A percentile compares a stretch with the other conserved stretches of the same genome.
Conservation (phyloP, 2,329 filamentous ascomycete species). For the Arthrobotrys sinensis region DNA sequence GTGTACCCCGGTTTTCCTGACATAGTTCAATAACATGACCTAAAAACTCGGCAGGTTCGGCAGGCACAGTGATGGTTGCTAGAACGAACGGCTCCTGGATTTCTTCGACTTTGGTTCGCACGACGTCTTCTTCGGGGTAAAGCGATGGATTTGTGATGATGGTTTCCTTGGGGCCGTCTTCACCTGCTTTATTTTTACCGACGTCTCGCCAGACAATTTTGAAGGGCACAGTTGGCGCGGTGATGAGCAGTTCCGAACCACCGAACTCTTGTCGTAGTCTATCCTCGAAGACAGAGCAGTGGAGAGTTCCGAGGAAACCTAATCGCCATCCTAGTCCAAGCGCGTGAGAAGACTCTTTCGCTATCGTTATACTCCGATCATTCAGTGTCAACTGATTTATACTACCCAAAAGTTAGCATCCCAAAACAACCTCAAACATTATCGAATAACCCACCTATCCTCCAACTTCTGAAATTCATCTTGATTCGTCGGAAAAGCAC, state of each 20-base stretch:
- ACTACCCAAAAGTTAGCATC: slow-evolving; percentile 72
- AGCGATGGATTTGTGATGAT: slow-evolving; percentile 88
- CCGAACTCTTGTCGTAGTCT: slow-evolving; percentile 94
- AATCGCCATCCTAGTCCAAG: slow-evolving; percentile 93
- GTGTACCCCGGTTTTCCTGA: slow-evolving; percentile 82
- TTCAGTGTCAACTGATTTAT: slow-evolving; percentile 95
- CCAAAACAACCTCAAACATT: neutral
- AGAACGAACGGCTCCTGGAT: slow-evolving; percentile 82
- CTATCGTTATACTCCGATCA: slow-evolving; percentile 91
- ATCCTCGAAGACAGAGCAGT: slow-evolving; percentile 99
- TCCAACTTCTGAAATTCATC: slow-evolving; percentile 87
- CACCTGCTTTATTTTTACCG: slow-evolving; percentile 78
- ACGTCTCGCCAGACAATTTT: slow-evolving; percentile 74
- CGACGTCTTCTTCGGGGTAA: slow-evolving; percentile 82
- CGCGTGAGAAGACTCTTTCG: slow-evolving; percentile 94
- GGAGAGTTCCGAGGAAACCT: slow-evolving; percentile 94
- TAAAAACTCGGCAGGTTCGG: slow-evolving; percentile 79
- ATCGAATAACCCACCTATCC: slow-evolving; percentile 48
- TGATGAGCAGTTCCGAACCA: slow-evolving; percentile 89
- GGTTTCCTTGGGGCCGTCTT: slow-evolving; percentile 70
- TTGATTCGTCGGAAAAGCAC: slow-evolving; percentile 94
- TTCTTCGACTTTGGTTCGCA: slow-evolving; percentile 73
- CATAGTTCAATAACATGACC: slow-evolving; percentile 96
- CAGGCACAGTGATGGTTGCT: slow-evolving; percentile 89
- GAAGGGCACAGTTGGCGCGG: slow-evolving; percentile 93